phyloP scores from a whole-genome alignment of 176 grass and related monocot species.

The Cymbopogon citratus region DNA sequence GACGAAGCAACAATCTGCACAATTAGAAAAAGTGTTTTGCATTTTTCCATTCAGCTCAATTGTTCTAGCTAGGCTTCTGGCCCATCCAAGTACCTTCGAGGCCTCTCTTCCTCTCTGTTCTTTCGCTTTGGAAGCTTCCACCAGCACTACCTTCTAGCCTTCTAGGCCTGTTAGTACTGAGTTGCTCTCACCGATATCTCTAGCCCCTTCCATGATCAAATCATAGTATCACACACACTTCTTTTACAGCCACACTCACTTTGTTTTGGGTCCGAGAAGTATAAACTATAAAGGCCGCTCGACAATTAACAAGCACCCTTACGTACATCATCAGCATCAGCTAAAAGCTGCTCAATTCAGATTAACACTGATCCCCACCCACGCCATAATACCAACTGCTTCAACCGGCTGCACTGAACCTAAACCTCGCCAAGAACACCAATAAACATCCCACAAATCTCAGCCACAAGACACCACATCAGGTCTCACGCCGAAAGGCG shows the following conservation, averaged over 20 bases:
- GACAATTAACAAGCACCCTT: not conserved
- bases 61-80: not conserved
- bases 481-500: not conserved
- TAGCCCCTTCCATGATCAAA: not conserved
- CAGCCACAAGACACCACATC: not conserved
- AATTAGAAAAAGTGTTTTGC: not conserved
- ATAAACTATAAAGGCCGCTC: not conserved
- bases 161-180: too few species aligned
- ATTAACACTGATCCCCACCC: not conserved
- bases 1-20: not conserved
- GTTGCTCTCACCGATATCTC: not conserved
- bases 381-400: slow-evolving; percentile 37
- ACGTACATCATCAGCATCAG: not conserved
- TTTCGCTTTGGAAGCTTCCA: not conserved
- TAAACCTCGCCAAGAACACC: slow-evolving; percentile 26
- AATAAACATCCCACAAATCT: not conserved
- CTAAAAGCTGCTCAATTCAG: slow-evolving; percentile 28
- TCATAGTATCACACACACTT: not conserved
- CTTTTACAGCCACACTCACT: too few species aligned
- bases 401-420: slow-evolving; percentile 13
- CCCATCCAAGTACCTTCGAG: slow-evolving; percentile 10
- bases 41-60: too few species aligned
- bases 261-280: not conserved
- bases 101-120: not conserved
- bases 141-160: not conserved